Evolutionary conservation across 1,284 basidiomycete genomes (phyloP), one percentile per base, ranked within the genome.

Genomic region (Leccinum subrobustum): DNA sequence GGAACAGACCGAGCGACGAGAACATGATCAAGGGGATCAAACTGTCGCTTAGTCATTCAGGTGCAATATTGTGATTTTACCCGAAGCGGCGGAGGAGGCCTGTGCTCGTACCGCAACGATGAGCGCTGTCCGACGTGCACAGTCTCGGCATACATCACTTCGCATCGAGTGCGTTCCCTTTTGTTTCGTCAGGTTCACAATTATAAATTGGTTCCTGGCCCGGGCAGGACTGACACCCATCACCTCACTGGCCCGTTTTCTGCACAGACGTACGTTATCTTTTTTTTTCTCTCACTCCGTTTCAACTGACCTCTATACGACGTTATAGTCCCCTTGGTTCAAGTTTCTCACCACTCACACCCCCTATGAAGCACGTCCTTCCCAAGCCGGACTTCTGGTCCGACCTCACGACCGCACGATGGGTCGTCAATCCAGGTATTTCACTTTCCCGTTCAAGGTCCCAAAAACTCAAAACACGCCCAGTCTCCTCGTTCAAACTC

Each of bases 351-450:
- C 33, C 52, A 18, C 9, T 35, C 23, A 35, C 52, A 2, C 11
- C 52, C 33, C n/a, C 16, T 50, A 62, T 65, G 59, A 23, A 3
- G 29, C n/a, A 44, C 20, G 6, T 14, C 27, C 5, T 1, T 3
- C 47, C 35, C 16, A 44, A 42, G 7, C 16, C 37, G 3, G 14
- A 51, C 16, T 58, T 77, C 14, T 73, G 69, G 69, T 60, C 66
- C 3, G 77, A 78, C 61, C 57, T 88, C 62, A 76, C 65, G 67
- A 81, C 83, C 0, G 75, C 81, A 7, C 75, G 85, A 65, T 96
- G 93, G 93, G 87, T 89, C 65, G 76, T 91, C 31, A 79, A 89
- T 37, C 93, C 93, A 31, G 73, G 92, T 91, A 48, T 35, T 31
- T 11, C 51, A 11, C 7, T 7, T n/a, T 20, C 51, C 9, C 11